Evolutionary conservation across 1,284 basidiomycete species (phyloP), one percentile per base, ranked within the genome.

Genomic region (Malassezia furfur): DNA sequence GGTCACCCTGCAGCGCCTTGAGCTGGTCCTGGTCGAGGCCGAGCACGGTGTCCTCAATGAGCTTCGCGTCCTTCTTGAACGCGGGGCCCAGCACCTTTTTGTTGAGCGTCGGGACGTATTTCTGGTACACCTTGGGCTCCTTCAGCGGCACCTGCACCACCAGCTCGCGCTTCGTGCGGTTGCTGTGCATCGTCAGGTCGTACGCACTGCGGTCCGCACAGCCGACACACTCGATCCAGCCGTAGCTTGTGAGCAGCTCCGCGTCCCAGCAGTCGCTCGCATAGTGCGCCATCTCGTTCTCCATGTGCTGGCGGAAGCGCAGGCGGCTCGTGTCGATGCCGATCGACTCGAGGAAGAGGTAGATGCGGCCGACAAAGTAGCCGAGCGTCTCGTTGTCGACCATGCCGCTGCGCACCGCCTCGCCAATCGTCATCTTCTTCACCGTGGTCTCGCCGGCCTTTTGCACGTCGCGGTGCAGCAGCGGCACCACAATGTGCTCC

Each of bases 171-270:
- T 78, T 77, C 15, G 77, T 78, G 52, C 68, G 65, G 59, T 77
- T 77, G 53, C 78, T 75, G 75, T 83, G 82, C 25, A 82, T 81
- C n/a, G 79, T 81, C 51, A 83, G 70, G 65, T 98, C 94, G 77
- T 96, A 98, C 30, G 94, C 94, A 10, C 89, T 88, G 52, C 94
- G 85, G 78, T 99, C 93, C 44, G 94, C 93, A 77, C 94, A 98
- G n/a, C 93, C 94, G 48, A 96, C 91, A 76, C 93, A 98, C 78
- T 98, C 94, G 59, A 90, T 93, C 94, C 94, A 98, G 49, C 93
- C 93, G 67, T 85, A 86, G 45, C 87, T 87, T 52, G 88, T 91
- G 68, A 91, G 82, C 64, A 98, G 96, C 79, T 98, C 93, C 56
- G 91, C 91, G 75, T 98, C 93, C 93, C 93, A 99, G 78, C 93